Conservation (phyloP, 2,329 filamentous ascomycete genomes). For the Colletotrichum kahawae region DNA sequence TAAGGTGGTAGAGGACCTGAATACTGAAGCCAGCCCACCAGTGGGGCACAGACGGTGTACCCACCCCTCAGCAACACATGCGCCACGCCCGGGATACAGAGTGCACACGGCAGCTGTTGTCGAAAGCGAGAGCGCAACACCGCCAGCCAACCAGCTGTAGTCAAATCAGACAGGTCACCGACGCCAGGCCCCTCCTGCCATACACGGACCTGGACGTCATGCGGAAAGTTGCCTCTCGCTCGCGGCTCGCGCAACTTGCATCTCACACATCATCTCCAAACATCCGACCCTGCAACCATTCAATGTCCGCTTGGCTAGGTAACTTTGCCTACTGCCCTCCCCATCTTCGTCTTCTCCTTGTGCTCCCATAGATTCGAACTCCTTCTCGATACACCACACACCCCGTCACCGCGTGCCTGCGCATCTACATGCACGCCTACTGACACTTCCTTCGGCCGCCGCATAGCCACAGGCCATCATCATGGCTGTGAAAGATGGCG, state of each 20-base stretch:
- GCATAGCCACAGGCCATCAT: constrained; percentile 33
- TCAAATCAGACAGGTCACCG: not conserved
- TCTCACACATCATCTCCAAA: constrained; percentile 1
- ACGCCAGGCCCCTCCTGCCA: constrained; percentile 18
- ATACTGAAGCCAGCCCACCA: not conserved
- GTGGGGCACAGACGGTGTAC: not conserved
- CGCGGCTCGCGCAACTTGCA: constrained; percentile 16
- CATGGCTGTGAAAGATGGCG: constrained; percentile 56
- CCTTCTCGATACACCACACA: not conserved
- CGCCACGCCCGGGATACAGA: not conserved
- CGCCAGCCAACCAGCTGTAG: constrained; percentile 13
- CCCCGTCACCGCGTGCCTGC: not conserved
- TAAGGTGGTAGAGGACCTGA: not conserved
- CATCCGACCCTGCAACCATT: constrained; percentile 3
- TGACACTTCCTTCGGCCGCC: constrained; percentile 9
- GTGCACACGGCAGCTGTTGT: not conserved
- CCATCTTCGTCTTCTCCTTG: not conserved
- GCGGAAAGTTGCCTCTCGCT: constrained; percentile 19
- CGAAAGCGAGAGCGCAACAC: not conserved
- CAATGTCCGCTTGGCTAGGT: not conserved
- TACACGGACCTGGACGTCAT: constrained; percentile 19
- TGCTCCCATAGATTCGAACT: not conserved
- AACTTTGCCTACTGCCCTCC: not conserved
- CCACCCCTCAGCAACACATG: not conserved
- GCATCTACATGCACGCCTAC: constrained; percentile 6